Conservation (phyloP, 345 rosid genomes). For the Kandelia obovata region DNA sequence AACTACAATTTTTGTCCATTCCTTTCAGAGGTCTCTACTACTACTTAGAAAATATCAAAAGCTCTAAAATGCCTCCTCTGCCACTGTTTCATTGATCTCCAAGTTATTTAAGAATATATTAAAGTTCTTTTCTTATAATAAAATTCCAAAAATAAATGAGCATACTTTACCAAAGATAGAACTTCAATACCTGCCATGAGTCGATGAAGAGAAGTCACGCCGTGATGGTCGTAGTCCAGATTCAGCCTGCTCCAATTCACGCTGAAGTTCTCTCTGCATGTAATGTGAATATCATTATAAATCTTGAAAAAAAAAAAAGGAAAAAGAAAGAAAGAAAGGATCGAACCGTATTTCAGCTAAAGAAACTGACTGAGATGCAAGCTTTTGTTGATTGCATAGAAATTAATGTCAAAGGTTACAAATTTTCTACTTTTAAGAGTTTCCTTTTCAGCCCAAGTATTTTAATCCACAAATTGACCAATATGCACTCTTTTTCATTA, state of each 20-base stretch:
- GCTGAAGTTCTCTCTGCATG: conserved; percentile 78
- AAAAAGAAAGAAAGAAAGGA: background rate
- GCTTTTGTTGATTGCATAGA: no score
- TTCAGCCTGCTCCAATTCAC: conserved; percentile 80
- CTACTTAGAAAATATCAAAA: no score
- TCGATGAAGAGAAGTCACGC: conserved; percentile 57
- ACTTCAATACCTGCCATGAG: conserved; percentile 45
- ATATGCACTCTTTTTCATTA: no score
- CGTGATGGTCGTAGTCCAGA: conserved; percentile 62
- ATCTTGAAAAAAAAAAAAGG: background rate
- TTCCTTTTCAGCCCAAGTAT: no score
- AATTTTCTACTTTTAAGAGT: no score
- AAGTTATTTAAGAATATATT: no score
- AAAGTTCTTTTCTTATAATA: background rate
- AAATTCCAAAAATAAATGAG: background rate
- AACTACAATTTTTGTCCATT: background rate
- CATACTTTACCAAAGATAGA: background rate
- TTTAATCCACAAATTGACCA: no score
- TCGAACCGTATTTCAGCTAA: background rate
- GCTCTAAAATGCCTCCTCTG: no score
- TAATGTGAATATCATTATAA: conserved; percentile 1
- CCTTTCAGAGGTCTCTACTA: background rate
- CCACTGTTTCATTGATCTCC: no score
- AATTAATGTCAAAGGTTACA: no score
- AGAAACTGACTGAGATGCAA: background rate